These are phyloP conservation scores for Anisogramma anomala DNA, from an alignment of 2,329 filamentous ascomycete species.

Conservation along the genomic window DNA sequence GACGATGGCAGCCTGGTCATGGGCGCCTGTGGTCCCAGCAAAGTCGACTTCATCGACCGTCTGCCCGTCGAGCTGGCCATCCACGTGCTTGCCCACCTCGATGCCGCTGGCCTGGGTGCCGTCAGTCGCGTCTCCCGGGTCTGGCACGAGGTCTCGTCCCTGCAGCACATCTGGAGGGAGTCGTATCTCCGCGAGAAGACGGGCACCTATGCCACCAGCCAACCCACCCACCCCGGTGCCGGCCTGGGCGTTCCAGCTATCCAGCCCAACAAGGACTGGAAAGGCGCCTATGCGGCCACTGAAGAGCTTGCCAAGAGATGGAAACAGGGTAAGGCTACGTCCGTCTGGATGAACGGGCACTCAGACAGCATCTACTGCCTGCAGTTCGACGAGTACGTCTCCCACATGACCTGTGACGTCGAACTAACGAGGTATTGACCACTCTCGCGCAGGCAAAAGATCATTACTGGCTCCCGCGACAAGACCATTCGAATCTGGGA, in stretches of 20 bases:
- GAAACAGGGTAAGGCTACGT: constrained; percentile 64
- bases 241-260: constrained; percentile 46
- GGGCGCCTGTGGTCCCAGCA: constrained; percentile 25
- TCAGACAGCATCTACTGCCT: constrained; percentile 95
- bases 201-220: constrained; percentile 46
- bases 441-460: constrained; percentile 57
- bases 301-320: constrained; percentile 67
- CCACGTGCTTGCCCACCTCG: constrained; percentile 45
- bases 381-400: constrained; percentile 83
- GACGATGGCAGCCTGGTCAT: constrained; percentile 22
- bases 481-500: constrained; percentile 96
- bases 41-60: constrained; percentile 45
- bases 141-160: constrained; percentile 37
- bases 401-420: not conserved
- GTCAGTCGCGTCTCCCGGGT: constrained; percentile 37
- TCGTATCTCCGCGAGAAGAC: constrained; percentile 52
- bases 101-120: constrained; percentile 38
- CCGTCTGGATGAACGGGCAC: constrained; percentile 86
- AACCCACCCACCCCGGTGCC: constrained; percentile 37
- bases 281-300: constrained; percentile 68
- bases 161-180: constrained; percentile 52
- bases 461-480: constrained; percentile 92
- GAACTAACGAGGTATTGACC: not conserved
- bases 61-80: constrained; percentile 49
- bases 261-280: constrained; percentile 64